Evolutionary conservation across 371 early-diverging fungal species (phyloP), one percentile per base, ranked within the genome.

Genomic region (Mucor indicus): DNA sequence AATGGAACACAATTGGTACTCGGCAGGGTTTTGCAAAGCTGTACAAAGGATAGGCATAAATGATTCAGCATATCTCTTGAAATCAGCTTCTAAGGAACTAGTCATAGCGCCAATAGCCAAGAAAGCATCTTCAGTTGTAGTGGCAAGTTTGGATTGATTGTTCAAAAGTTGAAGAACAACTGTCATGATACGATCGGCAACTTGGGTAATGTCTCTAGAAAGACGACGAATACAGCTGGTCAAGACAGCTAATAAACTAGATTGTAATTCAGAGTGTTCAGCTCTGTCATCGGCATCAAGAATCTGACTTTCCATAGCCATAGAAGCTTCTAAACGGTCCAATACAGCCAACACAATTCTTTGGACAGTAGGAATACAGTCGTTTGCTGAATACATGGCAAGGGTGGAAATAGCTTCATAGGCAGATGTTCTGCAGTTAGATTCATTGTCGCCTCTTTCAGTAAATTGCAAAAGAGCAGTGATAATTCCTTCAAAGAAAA

Each of bases 51-150:
- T 85, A 16, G 94, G 93, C 3, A 85, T 74, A 67, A 98, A 93
- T 0, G 86, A 64, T 30, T 91, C 90, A 39, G 89, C 80, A 66
- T 96, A 96, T 35, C 93, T 85, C 6, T 64, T 57, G 55, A 98
- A 98, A 47, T 90, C 87, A 15, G 61, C 59, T 16, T 95, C 96
- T 38, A 93, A 75, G 4, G 92, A 80, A 36, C 77, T 75, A 21
- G 82, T 89, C 57, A 98, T 63, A 7, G 94, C 91, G 30, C 96
- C 91, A 21, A 95, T 82, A 38, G 88, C 81, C 53, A 95, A 69
- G 75, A 95, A 94, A 1, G 87, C 89, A 51, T 98, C 98, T 71
- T 98, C 98, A 12, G 87, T 68, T n/a, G 89, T 88, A 11, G 91
- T 90, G 0, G 98, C 84, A 38, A 77, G 80, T 65, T 87, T 89